Evolutionary conservation across 1,284 basidiomycete species (phyloP).

Genomic region (Puccinia horiana): DNA sequence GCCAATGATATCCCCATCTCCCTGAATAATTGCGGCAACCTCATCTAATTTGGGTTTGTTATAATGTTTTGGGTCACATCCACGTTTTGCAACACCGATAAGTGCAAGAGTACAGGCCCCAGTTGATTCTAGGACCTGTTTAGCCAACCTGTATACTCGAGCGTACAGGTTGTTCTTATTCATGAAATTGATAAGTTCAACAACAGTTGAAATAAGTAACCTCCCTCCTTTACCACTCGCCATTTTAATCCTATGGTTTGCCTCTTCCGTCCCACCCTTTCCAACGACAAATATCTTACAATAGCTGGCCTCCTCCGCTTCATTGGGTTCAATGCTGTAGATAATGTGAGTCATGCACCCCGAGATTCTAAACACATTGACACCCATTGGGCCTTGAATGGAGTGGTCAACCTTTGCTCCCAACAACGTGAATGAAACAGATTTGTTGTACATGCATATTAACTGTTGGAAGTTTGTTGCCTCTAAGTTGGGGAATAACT

Average conservation of each 20-base stretch:
- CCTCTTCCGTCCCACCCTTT: background rate
- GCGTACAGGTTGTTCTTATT: slow-evolving; percentile 19
- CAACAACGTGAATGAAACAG: background rate
- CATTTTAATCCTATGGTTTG: background rate
- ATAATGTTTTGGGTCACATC: background rate
- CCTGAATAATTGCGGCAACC: background rate
- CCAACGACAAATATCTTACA: slow-evolving; percentile 14
- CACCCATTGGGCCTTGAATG: background rate
- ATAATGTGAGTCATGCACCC: background rate
- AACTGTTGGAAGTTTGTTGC: background rate
- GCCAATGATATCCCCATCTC: background rate
- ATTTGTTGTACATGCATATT: slow-evolving; percentile 18
- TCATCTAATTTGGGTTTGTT: background rate
- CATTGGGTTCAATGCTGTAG: background rate
- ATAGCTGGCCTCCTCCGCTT: background rate
- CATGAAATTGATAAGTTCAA: background rate
- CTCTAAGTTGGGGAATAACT: background rate
- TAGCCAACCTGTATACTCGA: background rate
- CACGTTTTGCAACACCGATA: background rate
- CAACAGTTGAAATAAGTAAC: background rate
- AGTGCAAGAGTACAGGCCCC: background rate
- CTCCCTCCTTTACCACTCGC: background rate
- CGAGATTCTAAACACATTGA: background rate
- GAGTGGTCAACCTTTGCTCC: background rate
- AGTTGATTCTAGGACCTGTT: background rate